phyloP scores from a whole-genome alignment of 2,329 filamentous ascomycete genomes.

The Epichloe gansuensis region DNA sequence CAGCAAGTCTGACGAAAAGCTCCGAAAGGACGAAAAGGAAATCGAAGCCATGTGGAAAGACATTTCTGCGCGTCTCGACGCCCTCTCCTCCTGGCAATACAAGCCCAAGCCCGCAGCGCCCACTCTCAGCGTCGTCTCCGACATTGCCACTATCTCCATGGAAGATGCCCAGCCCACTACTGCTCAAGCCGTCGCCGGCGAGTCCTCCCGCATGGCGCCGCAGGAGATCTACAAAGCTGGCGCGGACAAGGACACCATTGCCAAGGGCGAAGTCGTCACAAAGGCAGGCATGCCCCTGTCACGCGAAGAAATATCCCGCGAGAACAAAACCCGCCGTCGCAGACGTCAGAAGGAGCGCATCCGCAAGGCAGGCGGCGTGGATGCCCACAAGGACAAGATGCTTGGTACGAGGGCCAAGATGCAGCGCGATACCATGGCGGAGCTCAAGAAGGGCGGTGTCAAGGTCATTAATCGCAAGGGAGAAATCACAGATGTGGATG shows the following conservation, averaged over 20 bases:
- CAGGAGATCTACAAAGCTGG: constrained; percentile 89
- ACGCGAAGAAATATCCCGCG: constrained; percentile 74
- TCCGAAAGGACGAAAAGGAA: constrained; percentile 70
- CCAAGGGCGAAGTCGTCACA: constrained; percentile 59
- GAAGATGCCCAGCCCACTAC: constrained; percentile 88
- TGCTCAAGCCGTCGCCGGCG: constrained; percentile 58
- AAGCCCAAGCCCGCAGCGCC: constrained; percentile 75
- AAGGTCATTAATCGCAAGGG: constrained; percentile 88
- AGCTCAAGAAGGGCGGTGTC: constrained; percentile 74
- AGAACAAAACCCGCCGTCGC: constrained; percentile 67
- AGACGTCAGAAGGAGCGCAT: constrained; percentile 78
- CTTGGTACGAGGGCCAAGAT: constrained; percentile 44
- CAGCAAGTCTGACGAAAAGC: constrained; percentile 70
- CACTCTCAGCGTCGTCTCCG: constrained; percentile 75
- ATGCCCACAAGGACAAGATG: constrained; percentile 15
- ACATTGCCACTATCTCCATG: constrained; percentile 86
- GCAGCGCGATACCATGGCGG: constrained; percentile 42
- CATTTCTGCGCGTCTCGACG: constrained; percentile 69
- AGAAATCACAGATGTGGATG: constrained; percentile 71
- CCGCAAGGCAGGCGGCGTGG: constrained; percentile 49
- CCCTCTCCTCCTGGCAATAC: constrained; percentile 89
- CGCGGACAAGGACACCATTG: constrained; percentile 51
- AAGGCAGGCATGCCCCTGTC: constrained; percentile 69
- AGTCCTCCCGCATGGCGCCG: constrained; percentile 69
- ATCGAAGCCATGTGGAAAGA: constrained; percentile 75